Base-by-base conservation (phyloP, 495 filamentous ascomycete species). In the Pseudevernia furfuracea region DNA sequence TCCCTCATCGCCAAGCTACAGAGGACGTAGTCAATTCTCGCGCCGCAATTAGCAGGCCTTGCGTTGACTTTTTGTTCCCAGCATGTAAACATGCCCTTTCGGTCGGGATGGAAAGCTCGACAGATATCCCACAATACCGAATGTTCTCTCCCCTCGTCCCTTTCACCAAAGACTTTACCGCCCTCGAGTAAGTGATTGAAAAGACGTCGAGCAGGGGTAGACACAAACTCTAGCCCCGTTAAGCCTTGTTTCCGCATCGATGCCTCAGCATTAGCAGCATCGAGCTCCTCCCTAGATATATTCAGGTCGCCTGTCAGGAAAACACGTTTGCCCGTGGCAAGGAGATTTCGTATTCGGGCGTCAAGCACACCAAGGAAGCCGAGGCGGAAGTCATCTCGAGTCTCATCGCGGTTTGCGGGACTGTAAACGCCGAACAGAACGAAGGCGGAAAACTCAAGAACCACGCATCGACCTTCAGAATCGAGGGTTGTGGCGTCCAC, bases 381-480 rank as follows among this genome's bases (percentile, higher is more conserved):
- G 60, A 89, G 80, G 21, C 93, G 86, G 67, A 96, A 97, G 59
- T 86, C 84, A 66, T 92, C 88, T 32, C 94, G 81, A n/a, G 82
- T 84, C 61, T 92, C 89, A 69, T 96, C 92, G 62, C 90, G 83
- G 70, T 88, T 88, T 14, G 94, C 94, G 23, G 94, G 94, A 68
- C 86, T 88, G 73, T 98, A 97, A 21, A 90, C 81, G 17, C 93
- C 94, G 49, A 98, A 85, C 4, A 98, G 79, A 25, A 98, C 89
- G 70, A 98, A 97, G 17, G 91, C 93, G 1, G 91, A 91, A 69
- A 98, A 97, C 70, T 98, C 94, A 4, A 98, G 81, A n/a, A 96
- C 78, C 8, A 97, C 84, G 69, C 91, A 92, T 46, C 94, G 86
- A 8, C 94, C 94, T 81, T 97, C 93, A 0, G 90, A 91, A 71